Conservation (phyloP, 2,329 filamentous ascomycete genomes). For the Atkinsonella texensis region DNA sequence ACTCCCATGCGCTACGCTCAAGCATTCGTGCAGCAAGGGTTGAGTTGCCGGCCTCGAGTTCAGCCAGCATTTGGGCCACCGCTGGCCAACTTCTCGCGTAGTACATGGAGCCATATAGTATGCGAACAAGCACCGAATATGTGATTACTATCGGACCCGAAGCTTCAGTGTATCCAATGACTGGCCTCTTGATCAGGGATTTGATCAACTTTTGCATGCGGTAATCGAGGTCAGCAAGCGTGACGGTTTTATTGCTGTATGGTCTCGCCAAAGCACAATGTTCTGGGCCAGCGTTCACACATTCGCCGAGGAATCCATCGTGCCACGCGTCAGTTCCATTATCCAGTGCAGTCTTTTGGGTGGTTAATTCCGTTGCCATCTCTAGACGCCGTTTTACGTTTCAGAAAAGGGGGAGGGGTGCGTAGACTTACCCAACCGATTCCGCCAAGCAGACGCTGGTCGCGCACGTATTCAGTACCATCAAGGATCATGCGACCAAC, state of each 20-base stretch:
- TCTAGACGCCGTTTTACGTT: background rate
- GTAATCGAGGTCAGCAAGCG: constrained; percentile 21
- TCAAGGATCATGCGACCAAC: constrained; percentile 38
- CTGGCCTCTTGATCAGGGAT: constrained; percentile 25
- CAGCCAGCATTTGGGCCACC: constrained; percentile 27
- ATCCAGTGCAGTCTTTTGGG: constrained; percentile 27
- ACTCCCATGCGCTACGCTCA: constrained; percentile 27
- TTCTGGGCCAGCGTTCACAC: constrained; percentile 32
- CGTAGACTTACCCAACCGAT: constrained; percentile 24
- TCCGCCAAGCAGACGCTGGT: constrained; percentile 32
- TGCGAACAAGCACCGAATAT: constrained; percentile 28
- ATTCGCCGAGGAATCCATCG: constrained; percentile 39
- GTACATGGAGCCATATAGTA: constrained; percentile 32
- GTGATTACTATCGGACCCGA: constrained; percentile 33
- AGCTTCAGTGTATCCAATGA: constrained; percentile 24
- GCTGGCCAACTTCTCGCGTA: constrained; percentile 30
- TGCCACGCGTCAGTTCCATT: constrained; percentile 36
- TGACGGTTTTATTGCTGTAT: constrained; percentile 16
- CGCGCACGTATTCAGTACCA: constrained; percentile 34
- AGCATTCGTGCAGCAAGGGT: constrained; percentile 28
- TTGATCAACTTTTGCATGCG: constrained; percentile 28
- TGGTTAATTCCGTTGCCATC: background rate
- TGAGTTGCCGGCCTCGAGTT: constrained; percentile 32
- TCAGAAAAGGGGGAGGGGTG: background rate
- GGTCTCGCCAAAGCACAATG: constrained; percentile 32